A percentile compares a stretch with the other conserved stretches of the same genome.
These are phyloP conservation scores for Cyberlindnera xylosilytica DNA, from an alignment of 805 yeast genomes.

Conservation along the genomic window DNA sequence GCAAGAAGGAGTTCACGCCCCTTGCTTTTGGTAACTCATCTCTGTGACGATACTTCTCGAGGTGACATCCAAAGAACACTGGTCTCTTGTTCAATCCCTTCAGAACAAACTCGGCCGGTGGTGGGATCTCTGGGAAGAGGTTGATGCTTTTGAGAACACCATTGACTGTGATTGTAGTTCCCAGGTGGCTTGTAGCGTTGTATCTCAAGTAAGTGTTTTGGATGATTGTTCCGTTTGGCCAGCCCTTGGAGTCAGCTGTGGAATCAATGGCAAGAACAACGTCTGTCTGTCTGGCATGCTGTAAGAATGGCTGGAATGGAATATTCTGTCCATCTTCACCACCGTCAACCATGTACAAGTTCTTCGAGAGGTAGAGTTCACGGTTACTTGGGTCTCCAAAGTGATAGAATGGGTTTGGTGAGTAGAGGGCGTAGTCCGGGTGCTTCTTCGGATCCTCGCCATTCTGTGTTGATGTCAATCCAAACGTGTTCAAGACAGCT, in stretches of 20 bases:
- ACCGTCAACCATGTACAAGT: conserved; percentile 63
- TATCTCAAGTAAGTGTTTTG: conserved; percentile 29
- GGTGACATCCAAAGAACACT: conserved; percentile 73
- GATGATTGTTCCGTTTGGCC: conserved; percentile 58
- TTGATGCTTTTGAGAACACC: conserved; percentile 38
- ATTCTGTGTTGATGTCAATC: conserved; percentile 36
- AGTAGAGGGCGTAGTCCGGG: conserved; percentile 57
- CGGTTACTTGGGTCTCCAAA: conserved; percentile 21
- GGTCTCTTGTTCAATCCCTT: conserved; percentile 57
- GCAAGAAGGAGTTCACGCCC: conserved; percentile 28
- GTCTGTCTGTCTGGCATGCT: conserved; percentile 59
- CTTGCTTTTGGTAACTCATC: conserved; percentile 11
- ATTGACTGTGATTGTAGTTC: conserved; percentile 34
- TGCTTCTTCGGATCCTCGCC: conserved; percentile 34
- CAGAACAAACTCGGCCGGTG: conserved; percentile 41
- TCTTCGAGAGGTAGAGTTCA: conserved; percentile 29
- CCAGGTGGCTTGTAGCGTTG: conserved; percentile 18
- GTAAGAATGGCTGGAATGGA: conserved; percentile 63
- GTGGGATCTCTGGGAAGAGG: conserved; percentile 65
- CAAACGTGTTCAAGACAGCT: conserved; percentile 41
- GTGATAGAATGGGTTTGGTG: conserved; percentile 59
- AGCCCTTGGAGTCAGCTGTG: conserved; percentile 50
- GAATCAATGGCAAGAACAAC: conserved; percentile 60
- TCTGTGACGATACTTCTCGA: conserved; percentile 16
- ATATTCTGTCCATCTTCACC: conserved; percentile 77